phyloP scores from a whole-genome alignment of 2,329 filamentous ascomycete species.

The Zelopaecilomyces penicillatus region DNA sequence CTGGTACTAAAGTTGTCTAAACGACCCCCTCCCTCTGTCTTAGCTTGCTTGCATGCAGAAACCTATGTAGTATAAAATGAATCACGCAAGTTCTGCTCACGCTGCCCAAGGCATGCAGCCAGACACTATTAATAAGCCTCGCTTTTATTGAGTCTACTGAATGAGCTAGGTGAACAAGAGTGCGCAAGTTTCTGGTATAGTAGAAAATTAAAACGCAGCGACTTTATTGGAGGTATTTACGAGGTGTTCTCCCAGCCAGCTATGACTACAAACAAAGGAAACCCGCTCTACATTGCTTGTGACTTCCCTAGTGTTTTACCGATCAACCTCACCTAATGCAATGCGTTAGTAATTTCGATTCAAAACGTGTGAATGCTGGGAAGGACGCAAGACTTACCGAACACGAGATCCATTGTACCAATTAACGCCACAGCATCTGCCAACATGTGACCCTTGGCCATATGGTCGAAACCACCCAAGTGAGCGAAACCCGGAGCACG shows the following conservation, averaged over 20 bases:
- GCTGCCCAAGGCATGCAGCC: too few species aligned
- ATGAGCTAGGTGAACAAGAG: too few species aligned
- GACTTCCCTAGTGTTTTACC: constrained; percentile 30
- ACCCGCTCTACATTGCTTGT: constrained; percentile 23
- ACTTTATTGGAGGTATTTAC: constrained; percentile 29
- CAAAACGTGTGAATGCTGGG: background rate
- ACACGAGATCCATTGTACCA: constrained; percentile 81
- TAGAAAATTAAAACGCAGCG: constrained; percentile 11
- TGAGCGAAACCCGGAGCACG: constrained; percentile 95
- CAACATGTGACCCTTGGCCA: constrained; percentile 83
- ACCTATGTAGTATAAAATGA: too few species aligned
- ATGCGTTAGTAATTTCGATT: constrained; percentile 22
- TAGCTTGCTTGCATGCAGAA: too few species aligned
- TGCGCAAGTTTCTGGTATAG: too few species aligned
- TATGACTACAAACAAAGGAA: constrained; percentile 34
- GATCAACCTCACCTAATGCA: constrained; percentile 50
- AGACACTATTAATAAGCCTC: too few species aligned
- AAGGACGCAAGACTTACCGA: constrained; percentile 49
- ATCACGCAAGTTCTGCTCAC: too few species aligned
- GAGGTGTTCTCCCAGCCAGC: constrained; percentile 25
- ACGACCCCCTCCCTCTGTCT: constrained; percentile 5
- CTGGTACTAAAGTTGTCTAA: constrained; percentile 37
- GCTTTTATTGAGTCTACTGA: too few species aligned
- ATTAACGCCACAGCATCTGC: constrained; percentile 97
- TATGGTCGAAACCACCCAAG: constrained; percentile 86